phyloP scores from a whole-genome alignment of 352 stramenopile species.

The Globisporangium nagaii region DNA sequence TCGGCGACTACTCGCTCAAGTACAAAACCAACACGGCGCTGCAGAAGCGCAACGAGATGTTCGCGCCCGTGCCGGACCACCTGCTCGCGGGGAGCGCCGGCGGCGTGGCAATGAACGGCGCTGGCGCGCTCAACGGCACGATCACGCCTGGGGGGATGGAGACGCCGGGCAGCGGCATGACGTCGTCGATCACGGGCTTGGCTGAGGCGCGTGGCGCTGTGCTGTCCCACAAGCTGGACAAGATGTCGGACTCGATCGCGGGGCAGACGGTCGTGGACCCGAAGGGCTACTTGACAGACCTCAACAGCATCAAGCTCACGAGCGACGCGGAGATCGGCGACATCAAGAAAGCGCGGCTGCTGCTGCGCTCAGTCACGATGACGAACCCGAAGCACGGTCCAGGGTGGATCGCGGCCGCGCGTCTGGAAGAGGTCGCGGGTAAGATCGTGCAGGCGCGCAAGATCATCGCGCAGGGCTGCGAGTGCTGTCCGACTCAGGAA shows the following conservation, averaged over 20 bases:
- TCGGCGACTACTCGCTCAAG: conserved; percentile 94
- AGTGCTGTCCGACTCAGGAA: conserved; percentile 94
- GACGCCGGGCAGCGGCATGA: conserved; percentile 51
- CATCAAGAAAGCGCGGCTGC: conserved; percentile 96
- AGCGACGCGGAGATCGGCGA: conserved; percentile 95
- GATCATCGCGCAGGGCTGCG: conserved; percentile 97
- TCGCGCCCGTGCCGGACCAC: conserved; percentile 94
- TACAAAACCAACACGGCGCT: conserved; percentile 89
- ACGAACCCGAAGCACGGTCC: conserved; percentile 98
- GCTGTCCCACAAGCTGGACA: conserved; percentile 94
- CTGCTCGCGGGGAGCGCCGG: conserved; percentile 71
- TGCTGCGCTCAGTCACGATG: conserved; percentile 95
- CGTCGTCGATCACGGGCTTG: conserved; percentile 81
- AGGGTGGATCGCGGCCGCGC: conserved; percentile 97
- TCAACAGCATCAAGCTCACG: conserved; percentile 93
- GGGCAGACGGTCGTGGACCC: conserved; percentile 97
- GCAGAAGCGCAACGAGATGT: conserved; percentile 91
- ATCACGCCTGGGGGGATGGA: conserved; percentile 50
- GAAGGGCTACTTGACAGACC: conserved; percentile 97
- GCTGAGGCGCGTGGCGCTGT: conserved; percentile 91
- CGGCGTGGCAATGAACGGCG: conserved; percentile 6
- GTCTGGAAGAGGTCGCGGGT: conserved; percentile 96
- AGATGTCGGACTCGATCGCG: conserved; percentile 95
- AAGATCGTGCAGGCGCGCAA: conserved; percentile 96
- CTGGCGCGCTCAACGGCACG: conserved; percentile 34